Base-by-base conservation (phyloP, 257 asterid species). In the Plantago elongata region DNA sequence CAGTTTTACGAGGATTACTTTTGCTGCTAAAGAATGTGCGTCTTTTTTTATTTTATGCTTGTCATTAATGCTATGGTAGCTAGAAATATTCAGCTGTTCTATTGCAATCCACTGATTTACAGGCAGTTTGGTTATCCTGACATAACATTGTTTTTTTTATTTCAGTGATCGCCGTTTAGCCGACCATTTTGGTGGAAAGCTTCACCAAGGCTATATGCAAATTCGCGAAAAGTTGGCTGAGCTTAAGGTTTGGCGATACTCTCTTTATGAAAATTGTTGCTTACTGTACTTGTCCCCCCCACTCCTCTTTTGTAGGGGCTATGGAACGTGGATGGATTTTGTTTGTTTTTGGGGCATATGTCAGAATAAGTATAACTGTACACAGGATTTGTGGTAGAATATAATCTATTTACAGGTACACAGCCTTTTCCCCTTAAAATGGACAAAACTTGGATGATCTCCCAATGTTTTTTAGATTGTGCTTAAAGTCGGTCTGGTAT, bases 101-200 rank as follows among this genome's bases (percentile, higher is more conserved):
- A 37, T 48, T 48, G 43, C 62, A 65, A 29, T 47, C 48, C 38
- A 46, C 13, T 51, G 37, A 49, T 61, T 13, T 40, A 12, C 55
- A 51, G 17, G 44, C 65, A 27, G 38, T 62, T 66, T 73, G 62
- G 55, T 72, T 71, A 52, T 68, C 40, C 62, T 66, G 68, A 73
- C 64, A 18, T 42, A 27, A 43, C 63, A 61, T 49, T 60, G 18
- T 60, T 54, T 62, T 65, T 70, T 71, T 80, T 71, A 61, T 63
- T 80, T 65, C 98, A 92, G 99, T 80, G 99, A 92, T 72, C 99
- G 99, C 18, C 95, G 99, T 70, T 84, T 92, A 83, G 92, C 99
- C 58, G 97, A 92, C 82, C 99, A 92, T 86, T 92, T 92, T 80
- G 99, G 99, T 67, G 97, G 99, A 67, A 92, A 92, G 86, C 99